phyloP scores from a whole-genome alignment of 345 rosid species.

The Eucalyptus coolabah region DNA sequence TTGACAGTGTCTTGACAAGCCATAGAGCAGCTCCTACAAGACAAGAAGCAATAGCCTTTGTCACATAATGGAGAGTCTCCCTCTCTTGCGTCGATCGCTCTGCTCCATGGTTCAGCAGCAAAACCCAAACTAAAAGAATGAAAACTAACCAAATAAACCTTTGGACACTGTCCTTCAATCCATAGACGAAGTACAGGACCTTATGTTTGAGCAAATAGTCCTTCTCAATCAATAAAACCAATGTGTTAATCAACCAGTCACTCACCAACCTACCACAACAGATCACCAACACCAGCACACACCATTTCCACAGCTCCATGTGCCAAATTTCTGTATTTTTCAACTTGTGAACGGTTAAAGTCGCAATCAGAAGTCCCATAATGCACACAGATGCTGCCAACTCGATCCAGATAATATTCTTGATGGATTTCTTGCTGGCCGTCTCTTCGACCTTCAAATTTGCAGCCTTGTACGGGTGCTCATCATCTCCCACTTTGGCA shows the following conservation, averaged over 20 bases:
- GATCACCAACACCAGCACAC: slow-evolving; percentile 29
- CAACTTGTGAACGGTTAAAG: slow-evolving; percentile 22
- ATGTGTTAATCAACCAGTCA: slow-evolving; percentile 32
- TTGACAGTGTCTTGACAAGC: slow-evolving; percentile 38
- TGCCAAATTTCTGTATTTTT: slow-evolving; percentile 19
- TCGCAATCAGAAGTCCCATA: slow-evolving; percentile 19
- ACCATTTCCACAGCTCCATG: slow-evolving; percentile 60
- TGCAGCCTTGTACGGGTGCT: slow-evolving; percentile 11
- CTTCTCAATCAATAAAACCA: slow-evolving; percentile 45
- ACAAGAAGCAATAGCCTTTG: slow-evolving; percentile 31
- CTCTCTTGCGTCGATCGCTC: slow-evolving; percentile 16
- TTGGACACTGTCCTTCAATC: slow-evolving; percentile 44
- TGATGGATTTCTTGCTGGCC: neutral
- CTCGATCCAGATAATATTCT: slow-evolving; percentile 17
- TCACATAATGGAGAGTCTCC: slow-evolving; percentile 24
- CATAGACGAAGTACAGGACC: slow-evolving; percentile 52
- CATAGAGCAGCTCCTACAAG: slow-evolving; percentile 47
- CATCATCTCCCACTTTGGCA: slow-evolving; percentile 12
- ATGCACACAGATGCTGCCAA: slow-evolving; percentile 13
- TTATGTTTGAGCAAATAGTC: slow-evolving; percentile 53
- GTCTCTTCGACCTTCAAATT: slow-evolving; percentile 5
- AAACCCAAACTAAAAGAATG: slow-evolving; percentile 50
- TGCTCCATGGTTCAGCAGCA: slow-evolving; percentile 31
- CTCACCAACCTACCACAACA: slow-evolving; percentile 46
- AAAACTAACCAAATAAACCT: slow-evolving; percentile 39